Percentiles rank a stretch among this genome's conserved stretches.
These are phyloP conservation scores for Myochromella boudieri DNA, from an alignment of 768 basidiomycete genomes.

Conservation along the genomic window DNA sequence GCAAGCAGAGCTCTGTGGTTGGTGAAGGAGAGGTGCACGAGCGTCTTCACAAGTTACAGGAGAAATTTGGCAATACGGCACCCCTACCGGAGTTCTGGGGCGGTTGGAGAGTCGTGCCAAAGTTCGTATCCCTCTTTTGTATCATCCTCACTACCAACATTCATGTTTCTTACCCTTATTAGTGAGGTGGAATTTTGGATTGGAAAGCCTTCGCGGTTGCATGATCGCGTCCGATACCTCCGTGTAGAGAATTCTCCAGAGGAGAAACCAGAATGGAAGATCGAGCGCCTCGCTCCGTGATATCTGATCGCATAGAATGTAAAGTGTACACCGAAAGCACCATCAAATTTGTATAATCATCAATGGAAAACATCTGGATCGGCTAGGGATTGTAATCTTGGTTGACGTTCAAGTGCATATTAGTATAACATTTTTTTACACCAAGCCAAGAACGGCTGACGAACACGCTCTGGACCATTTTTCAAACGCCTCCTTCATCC, in stretches of 20 bases:
- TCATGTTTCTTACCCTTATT: not conserved
- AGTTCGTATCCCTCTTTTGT: conserved; percentile 45
- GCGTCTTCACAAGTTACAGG: conserved; percentile 57
- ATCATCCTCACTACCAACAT: not conserved
- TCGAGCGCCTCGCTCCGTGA: conserved; percentile 77
- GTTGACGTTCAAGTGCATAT: not conserved
- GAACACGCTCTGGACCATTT: conserved; percentile 44
- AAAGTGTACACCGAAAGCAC: not conserved
- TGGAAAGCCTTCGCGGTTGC: conserved; percentile 92
- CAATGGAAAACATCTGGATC: too few species aligned
- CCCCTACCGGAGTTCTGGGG: conserved; percentile 94
- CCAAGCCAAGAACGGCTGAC: conserved; percentile 38
- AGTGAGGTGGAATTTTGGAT: conserved; percentile 98
- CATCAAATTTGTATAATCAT: not conserved
- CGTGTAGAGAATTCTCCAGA: conserved; percentile 48
- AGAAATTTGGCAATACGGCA: conserved; percentile 60
- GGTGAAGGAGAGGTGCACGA: conserved; percentile 67
- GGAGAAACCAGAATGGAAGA: conserved; percentile 64
- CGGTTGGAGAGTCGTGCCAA: conserved; percentile 92
- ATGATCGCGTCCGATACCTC: conserved; percentile 83
- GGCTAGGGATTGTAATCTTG: not conserved
- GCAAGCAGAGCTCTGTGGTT: conserved; percentile 81
- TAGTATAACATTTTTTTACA: too few species aligned
- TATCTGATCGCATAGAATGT: conserved; percentile 18
- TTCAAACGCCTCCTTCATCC: conserved; percentile 37